phyloP scores from a whole-genome alignment of 331 rosid species.

The Acacia concinna region DNA sequence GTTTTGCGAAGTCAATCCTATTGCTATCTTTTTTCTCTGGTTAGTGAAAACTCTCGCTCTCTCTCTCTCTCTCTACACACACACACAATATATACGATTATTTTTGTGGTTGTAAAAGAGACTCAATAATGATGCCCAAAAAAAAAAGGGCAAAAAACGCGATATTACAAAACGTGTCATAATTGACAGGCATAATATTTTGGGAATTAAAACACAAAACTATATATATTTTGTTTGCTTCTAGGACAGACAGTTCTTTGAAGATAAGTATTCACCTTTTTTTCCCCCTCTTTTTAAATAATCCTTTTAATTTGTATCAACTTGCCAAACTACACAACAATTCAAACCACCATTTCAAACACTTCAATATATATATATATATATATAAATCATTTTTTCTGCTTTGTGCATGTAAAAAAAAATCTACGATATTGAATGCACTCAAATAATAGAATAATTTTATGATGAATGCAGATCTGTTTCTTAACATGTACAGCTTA shows the following conservation, averaged over 20 bases:
- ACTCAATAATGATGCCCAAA: background rate
- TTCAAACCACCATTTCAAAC: background rate
- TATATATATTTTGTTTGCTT: background rate
- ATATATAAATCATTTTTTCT: background rate
- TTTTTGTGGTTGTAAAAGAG: background rate
- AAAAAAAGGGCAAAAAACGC: background rate
- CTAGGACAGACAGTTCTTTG: constrained; percentile 11
- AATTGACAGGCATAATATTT: constrained; percentile 20
- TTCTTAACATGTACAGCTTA: background rate
- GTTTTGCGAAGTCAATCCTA: background rate
- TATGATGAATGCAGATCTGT: too few relatives aligned
- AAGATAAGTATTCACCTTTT: constrained; percentile 37
- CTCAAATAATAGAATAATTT: background rate
- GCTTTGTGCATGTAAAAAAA: background rate
- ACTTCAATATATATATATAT: background rate
- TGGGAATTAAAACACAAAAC: background rate
- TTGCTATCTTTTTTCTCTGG: background rate
- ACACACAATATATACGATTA: background rate
- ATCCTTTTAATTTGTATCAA: background rate
- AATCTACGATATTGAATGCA: background rate
- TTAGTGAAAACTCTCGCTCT: background rate
- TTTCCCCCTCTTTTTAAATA: background rate
- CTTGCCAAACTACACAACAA: constrained; percentile 1
- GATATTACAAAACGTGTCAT: constrained; percentile 20
- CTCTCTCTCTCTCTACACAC: too few relatives aligned